Evolutionary conservation across 2,329 filamentous ascomycete genomes (phyloP).

Genomic region (Aspergillus udagawae): DNA sequence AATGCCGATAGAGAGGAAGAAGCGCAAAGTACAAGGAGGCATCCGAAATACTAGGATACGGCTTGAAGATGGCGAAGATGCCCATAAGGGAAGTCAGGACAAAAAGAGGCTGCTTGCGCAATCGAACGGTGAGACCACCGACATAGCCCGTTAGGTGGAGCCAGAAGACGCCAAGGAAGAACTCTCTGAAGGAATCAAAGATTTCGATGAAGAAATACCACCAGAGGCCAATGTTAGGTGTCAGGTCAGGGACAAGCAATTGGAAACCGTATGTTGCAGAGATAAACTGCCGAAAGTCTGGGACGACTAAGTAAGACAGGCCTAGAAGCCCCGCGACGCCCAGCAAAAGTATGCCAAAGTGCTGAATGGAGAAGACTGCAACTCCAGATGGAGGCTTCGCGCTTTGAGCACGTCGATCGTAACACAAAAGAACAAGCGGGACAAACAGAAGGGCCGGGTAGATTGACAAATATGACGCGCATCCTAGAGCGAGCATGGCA

Average conservation of each 20-base stretch:
- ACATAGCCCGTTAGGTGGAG: conserved; percentile 89
- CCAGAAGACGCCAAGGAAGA: conserved; percentile 98
- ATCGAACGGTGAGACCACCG: conserved; percentile 74
- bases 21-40: conserved; percentile 79
- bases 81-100: conserved; percentile 80
- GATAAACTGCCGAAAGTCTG: conserved; percentile 81
- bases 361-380: conserved; percentile 51
- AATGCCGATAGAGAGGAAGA: conserved; percentile 81
- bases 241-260: conserved; percentile 83
- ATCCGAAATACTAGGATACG: conserved; percentile 90
- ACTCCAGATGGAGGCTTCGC: conserved; percentile 27
- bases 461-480: conserved; percentile 87
- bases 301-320: conserved; percentile 70
- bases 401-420: conserved; percentile 56
- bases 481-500: conserved; percentile 77
- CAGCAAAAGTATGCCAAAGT: conserved; percentile 50
- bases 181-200: conserved; percentile 95
- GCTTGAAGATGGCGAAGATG: conserved; percentile 92
- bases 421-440: conserved; percentile 74
- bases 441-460: conserved; percentile 85
- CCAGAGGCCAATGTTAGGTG: conserved; percentile 93
- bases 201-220: conserved; percentile 99
- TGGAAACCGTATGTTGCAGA: conserved; percentile 89
- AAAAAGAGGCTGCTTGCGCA: conserved; percentile 81
- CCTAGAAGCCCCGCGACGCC: conserved; percentile 61